Base-by-base conservation (phyloP, 768 basidiomycete genomes). In the Serendipita sp. region DNA sequence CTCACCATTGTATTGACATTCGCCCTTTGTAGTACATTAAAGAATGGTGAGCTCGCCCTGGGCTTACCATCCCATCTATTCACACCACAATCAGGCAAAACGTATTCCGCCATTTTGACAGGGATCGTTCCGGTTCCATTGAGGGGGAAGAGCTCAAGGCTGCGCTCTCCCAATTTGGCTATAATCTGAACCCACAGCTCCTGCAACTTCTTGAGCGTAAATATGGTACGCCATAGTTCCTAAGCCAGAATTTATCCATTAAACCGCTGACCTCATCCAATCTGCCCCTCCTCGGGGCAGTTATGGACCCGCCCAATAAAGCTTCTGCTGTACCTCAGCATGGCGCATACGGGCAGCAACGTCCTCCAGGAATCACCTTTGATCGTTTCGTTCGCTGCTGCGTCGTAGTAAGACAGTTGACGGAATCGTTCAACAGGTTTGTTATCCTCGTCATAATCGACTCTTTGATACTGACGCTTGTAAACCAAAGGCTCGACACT, bases 311-410 rank as follows among this genome's bases (percentile, higher is more conserved):
- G 5, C 81, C 81, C 73, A 72, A 79, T 67, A 80, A 82, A 87
- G 85, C 81, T 44, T 73, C 78, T 16, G 71, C 75, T 29, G 67
- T 75, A 11, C 69, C 70, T 37, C 72, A 44, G 4, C 63, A 63
- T 23, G 62, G 62, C 8, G 63, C 62, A 46, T 65, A 62, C 29
- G 65, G 66, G 44, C 69, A 70, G 37, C 73, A 72, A 0, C 72
- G 76, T 2, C 66, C 68, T n/a, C 75, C 79, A 0, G 87, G 87
- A 0, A 88, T 91, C 75, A 80, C 83, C 3, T 91, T 91, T 69
- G 90, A 91, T 72, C 85, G 88, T 67, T 91, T 91, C 76, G 86
- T 91, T 29, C 82, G 89, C 64, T 87, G 87, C 27, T 91, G 89
- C 68, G 89, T 92, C 65, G 85, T 83, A 10, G 80, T 89, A 66